These are phyloP conservation scores for Hibiscus mutabilis DNA, from an alignment of 345 rosid genomes.

Conservation along the genomic window DNA sequence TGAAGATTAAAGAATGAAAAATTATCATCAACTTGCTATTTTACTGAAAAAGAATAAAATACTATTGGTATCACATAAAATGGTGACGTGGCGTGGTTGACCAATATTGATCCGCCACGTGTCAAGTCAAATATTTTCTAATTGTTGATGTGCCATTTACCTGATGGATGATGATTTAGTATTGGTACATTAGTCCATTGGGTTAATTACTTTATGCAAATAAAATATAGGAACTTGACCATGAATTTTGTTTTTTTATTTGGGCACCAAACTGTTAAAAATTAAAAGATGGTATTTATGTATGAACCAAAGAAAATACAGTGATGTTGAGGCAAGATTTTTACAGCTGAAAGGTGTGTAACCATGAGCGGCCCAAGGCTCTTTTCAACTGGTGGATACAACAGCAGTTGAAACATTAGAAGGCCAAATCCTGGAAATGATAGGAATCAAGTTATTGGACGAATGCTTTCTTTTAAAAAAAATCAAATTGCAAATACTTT, in stretches of 20 bases:
- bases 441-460: background rate
- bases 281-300: background rate
- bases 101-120: background rate
- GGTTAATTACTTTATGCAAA: background rate
- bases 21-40: background rate
- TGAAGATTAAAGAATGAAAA: constrained; percentile 12
- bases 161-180: no score
- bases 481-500: background rate
- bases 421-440: constrained; percentile 38
- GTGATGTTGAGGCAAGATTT: constrained; percentile 2
- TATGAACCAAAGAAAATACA: background rate
- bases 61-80: background rate
- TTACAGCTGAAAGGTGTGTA: constrained; percentile 44
- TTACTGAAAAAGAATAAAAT: background rate
- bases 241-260: background rate
- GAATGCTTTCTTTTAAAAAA: background rate
- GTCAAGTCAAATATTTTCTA: background rate
- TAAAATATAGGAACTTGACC: background rate
- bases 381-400: constrained; percentile 40
- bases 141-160: background rate
- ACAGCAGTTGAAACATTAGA: constrained; percentile 42
- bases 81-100: background rate
- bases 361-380: constrained; percentile 37
- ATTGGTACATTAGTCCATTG: background rate
- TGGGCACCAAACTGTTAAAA: background rate